Evolutionary conservation across 2,329 filamentous ascomycete genomes (phyloP).

Genomic region (Diplocarpon rosae): DNA sequence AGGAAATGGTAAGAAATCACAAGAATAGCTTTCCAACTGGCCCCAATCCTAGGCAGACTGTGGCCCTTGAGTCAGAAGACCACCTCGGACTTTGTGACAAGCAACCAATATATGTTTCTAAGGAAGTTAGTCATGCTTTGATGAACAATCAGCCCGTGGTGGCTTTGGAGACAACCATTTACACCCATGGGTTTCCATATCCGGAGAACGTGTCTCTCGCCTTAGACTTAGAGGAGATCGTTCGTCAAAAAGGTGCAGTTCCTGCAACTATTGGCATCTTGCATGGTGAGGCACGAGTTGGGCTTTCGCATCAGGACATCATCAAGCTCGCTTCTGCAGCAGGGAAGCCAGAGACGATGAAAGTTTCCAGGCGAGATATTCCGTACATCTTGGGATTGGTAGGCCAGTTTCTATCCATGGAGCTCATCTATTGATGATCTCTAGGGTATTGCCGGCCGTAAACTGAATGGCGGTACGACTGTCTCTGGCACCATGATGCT

Average conservation of each 20-base stretch:
- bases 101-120: background rate
- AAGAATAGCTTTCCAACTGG: too few species aligned
- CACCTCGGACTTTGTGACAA: too few species aligned
- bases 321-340: constrained; percentile 55
- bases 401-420: constrained; percentile 24
- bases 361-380: constrained; percentile 80
- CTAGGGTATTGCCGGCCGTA: constrained; percentile 53
- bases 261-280: constrained; percentile 88
- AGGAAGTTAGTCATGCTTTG: constrained; percentile 1
- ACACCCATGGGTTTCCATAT: constrained; percentile 82
- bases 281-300: constrained; percentile 72
- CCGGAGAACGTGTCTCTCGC: constrained; percentile 66
- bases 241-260: constrained; percentile 69
- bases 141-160: constrained; percentile 58
- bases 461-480: constrained; percentile 80
- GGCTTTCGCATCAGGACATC: constrained; percentile 62
- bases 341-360: constrained; percentile 56
- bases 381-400: constrained; percentile 71
- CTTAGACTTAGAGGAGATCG: constrained; percentile 64
- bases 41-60: too few species aligned
- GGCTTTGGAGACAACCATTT: constrained; percentile 90
- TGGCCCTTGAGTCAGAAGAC: too few species aligned
- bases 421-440: background rate
- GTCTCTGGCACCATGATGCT: constrained; percentile 89
- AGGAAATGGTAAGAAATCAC: too few species aligned